Base-by-base conservation (phyloP, 306 rosid genomes). In the Comarum palustre region DNA sequence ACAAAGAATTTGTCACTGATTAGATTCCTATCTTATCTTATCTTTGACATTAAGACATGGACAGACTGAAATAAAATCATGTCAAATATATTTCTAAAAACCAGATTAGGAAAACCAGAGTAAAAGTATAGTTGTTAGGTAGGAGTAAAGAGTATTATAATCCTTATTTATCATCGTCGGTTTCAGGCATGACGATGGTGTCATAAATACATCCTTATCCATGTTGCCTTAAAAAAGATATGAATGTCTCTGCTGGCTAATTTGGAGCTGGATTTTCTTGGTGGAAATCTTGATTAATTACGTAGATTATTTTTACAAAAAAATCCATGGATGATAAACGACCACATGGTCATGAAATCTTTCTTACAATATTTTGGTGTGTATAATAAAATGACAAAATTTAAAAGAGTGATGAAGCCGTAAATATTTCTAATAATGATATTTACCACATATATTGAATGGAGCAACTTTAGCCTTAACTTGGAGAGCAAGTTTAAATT, bases 151-250 rank as follows among this genome's bases (percentile, higher is more conserved):
- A 54, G 6, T 54, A 20, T 14, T 20, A 0, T 57, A 25, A 1
- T 25, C 34, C 6, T 4, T 4, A 12, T 24, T 57, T 25, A 55
- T 24, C 17, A 14, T 5, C 4, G 64, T 29, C 39, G 4, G 64
- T 27, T 27, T 58, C 2, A n/a, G 74, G 10, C 17, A 7, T 2
- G 24, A 3, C 12, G 12, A 15, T 17, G 13, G 39, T 22, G 75
- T 16, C 24, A 38, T 71, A 15, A 55, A 71, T 55, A n/a, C 54
- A 71, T 15, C 51, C 51, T 32, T 71, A 54, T 71, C 75, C 75
- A 51, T n/a, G 27, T 22, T 54, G 24, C 65, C 51, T 0, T 29
- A 27, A 15, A 13, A 13, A 36, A 16, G 8, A 38, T 14, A 9
- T 0, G 7, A 19, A 50, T 2, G 11, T 8, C 59, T 20, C 59